Base-by-base conservation (phyloP, 2,329 filamentous ascomycete species). In the Pestalotiopsis sp. region DNA sequence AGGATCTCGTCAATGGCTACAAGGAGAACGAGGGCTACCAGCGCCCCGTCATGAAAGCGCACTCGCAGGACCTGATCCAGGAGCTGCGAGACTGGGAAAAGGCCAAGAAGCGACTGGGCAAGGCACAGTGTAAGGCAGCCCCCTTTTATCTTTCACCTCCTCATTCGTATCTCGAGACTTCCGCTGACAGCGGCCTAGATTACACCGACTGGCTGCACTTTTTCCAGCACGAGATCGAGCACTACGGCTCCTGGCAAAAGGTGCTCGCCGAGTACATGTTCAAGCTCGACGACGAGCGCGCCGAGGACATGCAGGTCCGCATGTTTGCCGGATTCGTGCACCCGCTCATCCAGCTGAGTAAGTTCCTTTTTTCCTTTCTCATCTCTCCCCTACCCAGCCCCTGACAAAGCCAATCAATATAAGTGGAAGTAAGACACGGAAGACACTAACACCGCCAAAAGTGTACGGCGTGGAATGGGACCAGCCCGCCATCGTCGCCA, bases 401-500 rank as follows among this genome's bases (percentile, higher is more conserved):
- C 30, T 35, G 6, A 9, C 2, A 35, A 35, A 35, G 30, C 1
- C 30, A 9, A 35, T 35, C 30, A 2, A 35, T 35, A 44, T 17
- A 44, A 44, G 40, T 13, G 13, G 40, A 44, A 44, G 3, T 1
- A 44, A 44, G 40, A 44, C 4, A 13, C 39, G 17, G 2, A 44
- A 44, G 11, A 44, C 11, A 44, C 13, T 13, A 44, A 44, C 11
- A 44, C 40, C 40, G 13, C 4, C 40, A 22, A 52, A n/a, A 52
- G 92, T 94, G 62, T 97, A 94, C 75, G 94, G 92, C 4, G 76
- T 97, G 44, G 94, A 97, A 76, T 97, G 94, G 81, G 78, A 86
- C 10, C 93, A 97, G 75, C 93, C 93, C 1, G 92, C 92, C 48
- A 89, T 97, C 68, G 85, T 97, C 35, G 93, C 94, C 5, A 88